Evolutionary conservation across 768 basidiomycete genomes (phyloP).

Genomic region (Favolaschia claudopus): DNA sequence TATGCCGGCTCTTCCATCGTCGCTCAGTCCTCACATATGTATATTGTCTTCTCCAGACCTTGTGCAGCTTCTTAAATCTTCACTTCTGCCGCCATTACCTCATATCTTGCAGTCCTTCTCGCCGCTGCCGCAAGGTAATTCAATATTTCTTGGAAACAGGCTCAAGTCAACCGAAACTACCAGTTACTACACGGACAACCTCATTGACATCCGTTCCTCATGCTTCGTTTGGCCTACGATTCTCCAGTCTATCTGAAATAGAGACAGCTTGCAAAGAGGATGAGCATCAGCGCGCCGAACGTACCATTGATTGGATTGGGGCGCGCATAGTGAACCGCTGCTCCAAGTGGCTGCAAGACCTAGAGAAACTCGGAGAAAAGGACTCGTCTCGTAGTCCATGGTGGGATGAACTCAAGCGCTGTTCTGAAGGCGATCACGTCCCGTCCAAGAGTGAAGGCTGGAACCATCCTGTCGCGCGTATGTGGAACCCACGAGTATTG

Average conservation of each 20-base stretch:
- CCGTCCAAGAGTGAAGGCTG: slow-evolving; percentile 79
- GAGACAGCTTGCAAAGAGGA: slow-evolving; percentile 80
- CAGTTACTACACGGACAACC: slow-evolving; percentile 84
- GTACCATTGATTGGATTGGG: slow-evolving; percentile 89
- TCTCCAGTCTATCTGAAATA: slow-evolving; percentile 77
- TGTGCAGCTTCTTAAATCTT: slow-evolving; percentile 59
- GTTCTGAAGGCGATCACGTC: slow-evolving; percentile 78
- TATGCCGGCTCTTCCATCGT: slow-evolving; percentile 69
- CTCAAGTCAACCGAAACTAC: no score
- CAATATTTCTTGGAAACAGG: slow-evolving; percentile 13
- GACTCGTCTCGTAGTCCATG: slow-evolving; percentile 68
- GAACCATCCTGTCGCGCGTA: slow-evolving; percentile 88
- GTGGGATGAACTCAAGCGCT: slow-evolving; percentile 87
- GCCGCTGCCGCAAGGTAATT: slow-evolving; percentile 78
- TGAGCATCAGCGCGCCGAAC: slow-evolving; percentile 78
- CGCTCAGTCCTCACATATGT: slow-evolving; percentile 84
- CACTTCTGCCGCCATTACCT: slow-evolving; percentile 72
- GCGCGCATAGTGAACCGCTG: slow-evolving; percentile 71
- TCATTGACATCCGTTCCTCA: slow-evolving; percentile 75
- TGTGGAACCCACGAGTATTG: slow-evolving; percentile 36
- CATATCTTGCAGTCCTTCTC: slow-evolving; percentile 86
- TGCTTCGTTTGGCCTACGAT: slow-evolving; percentile 75
- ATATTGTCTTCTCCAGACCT: slow-evolving; percentile 78
- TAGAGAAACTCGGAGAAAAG: slow-evolving; percentile 55
- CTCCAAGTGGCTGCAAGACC: slow-evolving; percentile 74